phyloP scores from a whole-genome alignment of 2,329 filamentous ascomycete genomes.

The Fusarium acutatum region DNA sequence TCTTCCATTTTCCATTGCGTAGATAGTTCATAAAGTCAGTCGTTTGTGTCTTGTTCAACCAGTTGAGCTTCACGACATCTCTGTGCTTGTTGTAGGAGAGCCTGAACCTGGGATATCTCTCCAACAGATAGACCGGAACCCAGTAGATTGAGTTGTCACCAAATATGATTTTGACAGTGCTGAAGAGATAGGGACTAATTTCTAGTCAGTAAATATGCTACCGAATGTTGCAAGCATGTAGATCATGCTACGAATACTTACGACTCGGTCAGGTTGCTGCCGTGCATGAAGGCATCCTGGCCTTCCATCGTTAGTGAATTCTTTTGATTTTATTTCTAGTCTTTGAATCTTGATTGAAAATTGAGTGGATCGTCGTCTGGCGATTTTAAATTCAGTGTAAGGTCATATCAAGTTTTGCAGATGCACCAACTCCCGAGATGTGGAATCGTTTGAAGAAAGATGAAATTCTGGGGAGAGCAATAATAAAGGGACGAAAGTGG shows the following conservation, averaged over 20 bases:
- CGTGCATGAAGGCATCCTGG: background rate
- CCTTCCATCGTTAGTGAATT: background rate
- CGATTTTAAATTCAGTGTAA: background rate
- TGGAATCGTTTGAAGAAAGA: background rate
- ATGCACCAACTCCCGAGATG: background rate
- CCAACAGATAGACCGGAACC: background rate
- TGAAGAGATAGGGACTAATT: background rate
- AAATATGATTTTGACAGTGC: background rate
- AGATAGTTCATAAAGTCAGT: background rate
- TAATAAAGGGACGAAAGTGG: too few relatives aligned
- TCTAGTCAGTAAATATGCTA: background rate
- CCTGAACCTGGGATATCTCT: background rate
- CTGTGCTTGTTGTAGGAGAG: background rate
- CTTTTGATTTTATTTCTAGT: background rate
- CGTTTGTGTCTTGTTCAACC: background rate
- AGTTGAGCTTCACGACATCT: background rate
- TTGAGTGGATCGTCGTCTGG: fast-evolving
- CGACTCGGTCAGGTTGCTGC: background rate
- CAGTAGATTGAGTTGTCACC: background rate
- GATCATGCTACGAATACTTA: background rate
- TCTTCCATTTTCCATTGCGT: background rate
- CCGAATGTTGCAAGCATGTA: background rate
- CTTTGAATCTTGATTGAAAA: too few relatives aligned
- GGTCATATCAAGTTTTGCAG: too few relatives aligned
- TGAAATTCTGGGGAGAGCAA: background rate